Evolutionary conservation across 176 grass and related monocot species (phyloP), one percentile per base, ranked within the genome.

Genomic region (Cocos nucifera): DNA sequence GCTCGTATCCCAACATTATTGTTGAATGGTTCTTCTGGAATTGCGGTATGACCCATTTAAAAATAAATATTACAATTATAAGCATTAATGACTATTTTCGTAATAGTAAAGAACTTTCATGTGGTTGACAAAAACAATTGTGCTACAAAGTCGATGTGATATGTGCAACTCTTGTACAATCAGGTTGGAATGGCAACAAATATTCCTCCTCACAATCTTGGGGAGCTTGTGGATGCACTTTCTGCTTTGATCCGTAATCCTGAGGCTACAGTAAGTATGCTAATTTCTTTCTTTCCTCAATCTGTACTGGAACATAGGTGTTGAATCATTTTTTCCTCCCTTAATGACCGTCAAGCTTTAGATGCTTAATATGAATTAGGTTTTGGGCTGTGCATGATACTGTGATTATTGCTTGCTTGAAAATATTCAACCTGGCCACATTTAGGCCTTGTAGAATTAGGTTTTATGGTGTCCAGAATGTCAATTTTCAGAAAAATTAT

Each of bases 161-260:
- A 44, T 72, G 54, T 27, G 16, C 29, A 49, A 58, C 35, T 70
- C 35, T 25, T 67, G 44, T 70, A 73, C 26, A 72, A 52, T 59
- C 63, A 97, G 92, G 92, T 97, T 58, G 92, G 92, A 75, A 97
- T 97, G 92, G 92, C 92, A 23, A 97, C 92, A 80, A 97, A 97
- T 82, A 97, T 97, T 66, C 92, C 92, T 76, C 92, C 92, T 58
- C 92, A 97, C 77, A 97, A 97, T 77, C 79, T 97, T 22, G 84
- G 78, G 4, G 92, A 97, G 32, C 92, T 91, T 83, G 87, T 97
- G 17, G 92, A 97, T 73, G 92, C 57, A 60, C 84, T 97, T 15
- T 97, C 77, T 80, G 73, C 72, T 58, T 82, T 97, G 28, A 97
- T 97, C 58, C 44, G 83, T 63, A 91, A 97, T 22, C 87, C 87